Evolutionary conservation across 169 alveolate genomes (phyloP), one percentile per base, ranked within the genome.

Genomic region (Plasmodium gaboni): DNA sequence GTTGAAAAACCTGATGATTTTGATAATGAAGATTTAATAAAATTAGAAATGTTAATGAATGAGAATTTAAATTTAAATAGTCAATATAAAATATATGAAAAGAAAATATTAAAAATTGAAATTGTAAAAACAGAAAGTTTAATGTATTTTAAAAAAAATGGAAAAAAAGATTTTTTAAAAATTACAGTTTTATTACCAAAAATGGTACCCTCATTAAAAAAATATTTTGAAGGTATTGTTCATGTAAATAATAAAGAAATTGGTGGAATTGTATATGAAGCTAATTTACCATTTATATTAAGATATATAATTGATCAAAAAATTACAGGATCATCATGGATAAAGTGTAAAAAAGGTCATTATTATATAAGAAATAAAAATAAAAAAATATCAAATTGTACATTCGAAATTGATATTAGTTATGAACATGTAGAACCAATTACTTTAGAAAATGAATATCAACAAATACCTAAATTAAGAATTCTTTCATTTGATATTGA

Each of bases 241-340:
- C 69, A 50, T 38, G 92, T 89, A 15, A 78, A 73, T 69, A 64
- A 80, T 38, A 88, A 92, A 22, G 46, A 73, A 44, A 87, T 93
- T 10, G 93, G 88, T 1, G 88, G 95, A 1, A 88, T 83, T 15
- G 94, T 92, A 0, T 99, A 93, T 92, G 99, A 99, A 93, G 98
- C 99, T 3, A 98, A 98, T 76, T 95, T 98, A 51, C 99, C 99
- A 28, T 99, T 97, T 89, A 98, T 98, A 26, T 93, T 99, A 28
- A 94, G 99, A 67, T 99, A 94, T 91, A 96, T 99, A 97, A 97
- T 99, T 44, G 99, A 99, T 89, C 87, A 94, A 19, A 96, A 96
- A 76, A 94, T 98, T 13, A 97, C 98, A 13, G 99, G 99, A 42
- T 98, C 99, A 95, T 96, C 98, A 63, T 99, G 99, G 99, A 91